Conservation (phyloP, 208 protist genomes). For the Leishmania amazonensis region DNA sequence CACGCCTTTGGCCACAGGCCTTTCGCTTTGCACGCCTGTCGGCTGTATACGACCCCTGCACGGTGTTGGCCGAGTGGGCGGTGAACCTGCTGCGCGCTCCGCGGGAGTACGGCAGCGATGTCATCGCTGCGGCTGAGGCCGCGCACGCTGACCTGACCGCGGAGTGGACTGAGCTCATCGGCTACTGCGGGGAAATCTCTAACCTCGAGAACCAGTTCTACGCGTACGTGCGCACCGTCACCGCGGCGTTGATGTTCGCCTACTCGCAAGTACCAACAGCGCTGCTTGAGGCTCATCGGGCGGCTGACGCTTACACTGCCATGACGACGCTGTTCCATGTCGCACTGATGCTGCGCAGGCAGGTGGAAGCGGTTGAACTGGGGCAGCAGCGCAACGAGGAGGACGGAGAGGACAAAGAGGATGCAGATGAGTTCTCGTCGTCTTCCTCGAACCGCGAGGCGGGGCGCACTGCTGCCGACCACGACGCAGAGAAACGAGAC, state of each 20-base stretch:
- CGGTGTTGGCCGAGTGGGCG: constrained; percentile 66
- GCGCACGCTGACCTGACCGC: constrained; percentile 37
- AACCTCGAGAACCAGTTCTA: constrained; percentile 54
- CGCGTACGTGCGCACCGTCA: constrained; percentile 52
- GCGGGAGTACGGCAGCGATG: constrained; percentile 13
- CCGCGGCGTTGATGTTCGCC: constrained; percentile 45
- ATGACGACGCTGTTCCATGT: constrained; percentile 71
- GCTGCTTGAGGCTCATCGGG: constrained; percentile 52
- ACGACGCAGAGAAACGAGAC: neutral
- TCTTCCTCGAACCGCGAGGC: neutral
- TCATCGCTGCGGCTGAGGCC: constrained; percentile 14
- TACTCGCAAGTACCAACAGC: constrained; percentile 49
- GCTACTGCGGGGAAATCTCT: constrained; percentile 67
- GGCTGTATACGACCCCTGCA: constrained; percentile 36
- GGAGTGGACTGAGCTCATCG: constrained; percentile 54
- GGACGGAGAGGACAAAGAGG: constrained; percentile 4
- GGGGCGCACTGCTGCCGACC: neutral
- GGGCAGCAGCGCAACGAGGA: constrained; percentile 8
- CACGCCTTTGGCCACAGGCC: constrained; percentile 73
- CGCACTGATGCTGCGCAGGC: constrained; percentile 36
- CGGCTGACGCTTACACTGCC: constrained; percentile 66
- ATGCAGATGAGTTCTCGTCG: constrained; percentile 6
- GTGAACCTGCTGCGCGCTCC: constrained; percentile 43
- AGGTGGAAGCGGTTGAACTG: constrained; percentile 11
- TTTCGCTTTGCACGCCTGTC: constrained; percentile 61